phyloP scores from a whole-genome alignment of 2,329 filamentous ascomycete species.

The Endocalyx cinctus region DNA sequence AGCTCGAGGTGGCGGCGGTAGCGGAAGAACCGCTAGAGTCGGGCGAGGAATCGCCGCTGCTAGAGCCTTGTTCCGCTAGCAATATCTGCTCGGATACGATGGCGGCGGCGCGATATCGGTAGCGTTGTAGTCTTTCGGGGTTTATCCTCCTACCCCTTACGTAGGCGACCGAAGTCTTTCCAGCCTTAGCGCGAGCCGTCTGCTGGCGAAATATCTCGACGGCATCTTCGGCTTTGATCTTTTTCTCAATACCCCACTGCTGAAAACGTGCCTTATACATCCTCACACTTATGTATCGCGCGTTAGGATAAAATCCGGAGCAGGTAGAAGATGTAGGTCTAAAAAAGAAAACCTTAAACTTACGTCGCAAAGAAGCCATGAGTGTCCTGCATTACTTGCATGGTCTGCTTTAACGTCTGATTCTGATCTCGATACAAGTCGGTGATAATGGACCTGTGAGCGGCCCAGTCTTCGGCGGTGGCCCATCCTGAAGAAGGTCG shows the following conservation, averaged over 20 bases:
- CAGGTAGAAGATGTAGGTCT: slow-evolving; percentile 1
- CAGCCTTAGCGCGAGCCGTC: slow-evolving; percentile 21
- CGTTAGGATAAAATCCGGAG: too few species aligned
- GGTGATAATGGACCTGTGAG: slow-evolving; percentile 19
- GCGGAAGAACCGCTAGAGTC: too few species aligned
- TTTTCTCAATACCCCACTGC: slow-evolving; percentile 28
- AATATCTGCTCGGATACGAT: slow-evolving; percentile 23
- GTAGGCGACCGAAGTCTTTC: slow-evolving; percentile 24
- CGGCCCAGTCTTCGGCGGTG: slow-evolving; percentile 21
- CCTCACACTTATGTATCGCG: slow-evolving; percentile 22
- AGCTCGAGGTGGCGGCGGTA: slow-evolving; percentile 6
- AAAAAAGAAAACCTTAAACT: slow-evolving; percentile 8
- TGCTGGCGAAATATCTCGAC: slow-evolving; percentile 27
- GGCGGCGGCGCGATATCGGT: slow-evolving; percentile 18
- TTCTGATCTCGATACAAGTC: slow-evolving; percentile 24
- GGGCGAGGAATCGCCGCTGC: slow-evolving; percentile 1
- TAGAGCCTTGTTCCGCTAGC: slow-evolving; percentile 16
- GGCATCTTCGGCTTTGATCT: slow-evolving; percentile 26
- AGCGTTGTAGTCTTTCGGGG: slow-evolving; percentile 24
- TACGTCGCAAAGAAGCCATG: slow-evolving; percentile 50
- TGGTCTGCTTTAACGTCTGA: slow-evolving; percentile 26
- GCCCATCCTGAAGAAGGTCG: slow-evolving; percentile 20
- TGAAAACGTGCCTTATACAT: slow-evolving; percentile 28
- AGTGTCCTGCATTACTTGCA: slow-evolving; percentile 23
- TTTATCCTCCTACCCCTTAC: slow-evolving; percentile 23